phyloP scores from a whole-genome alignment of 2,329 filamentous ascomycete genomes.

The Colletotrichum sp. region DNA sequence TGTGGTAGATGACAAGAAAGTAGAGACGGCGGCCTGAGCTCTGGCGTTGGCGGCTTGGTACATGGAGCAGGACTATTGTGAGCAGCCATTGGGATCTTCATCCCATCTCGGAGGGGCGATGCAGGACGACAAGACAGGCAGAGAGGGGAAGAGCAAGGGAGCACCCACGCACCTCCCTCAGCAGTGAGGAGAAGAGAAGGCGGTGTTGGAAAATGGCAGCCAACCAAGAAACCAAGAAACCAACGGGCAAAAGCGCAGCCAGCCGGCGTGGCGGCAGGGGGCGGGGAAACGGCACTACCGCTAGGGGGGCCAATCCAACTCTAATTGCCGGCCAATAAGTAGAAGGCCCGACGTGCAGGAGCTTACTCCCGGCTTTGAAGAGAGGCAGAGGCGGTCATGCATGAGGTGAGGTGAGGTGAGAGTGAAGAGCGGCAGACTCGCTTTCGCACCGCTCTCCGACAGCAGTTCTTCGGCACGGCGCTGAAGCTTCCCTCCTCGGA shows the following conservation, averaged over 20 bases:
- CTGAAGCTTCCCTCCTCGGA: background rate
- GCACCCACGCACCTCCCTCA: background rate
- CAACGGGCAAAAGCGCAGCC: background rate
- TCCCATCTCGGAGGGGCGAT: background rate
- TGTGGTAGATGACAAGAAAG: background rate
- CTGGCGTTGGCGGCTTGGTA: background rate
- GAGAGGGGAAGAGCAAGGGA: background rate
- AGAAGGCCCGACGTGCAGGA: background rate
- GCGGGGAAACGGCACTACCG: background rate
- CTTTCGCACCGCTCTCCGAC: background rate
- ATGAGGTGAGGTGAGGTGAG: background rate
- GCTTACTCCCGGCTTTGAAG: background rate
- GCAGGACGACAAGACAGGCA: background rate
- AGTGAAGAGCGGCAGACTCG: background rate
- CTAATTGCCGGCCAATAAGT: background rate
- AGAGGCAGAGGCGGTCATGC: background rate
- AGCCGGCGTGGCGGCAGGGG: slow-evolving; percentile 8
- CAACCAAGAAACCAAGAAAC: background rate
- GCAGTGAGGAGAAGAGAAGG: background rate
- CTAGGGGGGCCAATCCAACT: background rate
- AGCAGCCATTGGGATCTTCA: background rate
- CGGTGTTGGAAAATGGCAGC: background rate
- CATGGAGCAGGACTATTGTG: background rate
- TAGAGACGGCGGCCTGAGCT: background rate
- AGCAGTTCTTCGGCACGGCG: background rate